Conservation (phyloP, 1,284 basidiomycete genomes). For the Hymenochaete sp. region DNA sequence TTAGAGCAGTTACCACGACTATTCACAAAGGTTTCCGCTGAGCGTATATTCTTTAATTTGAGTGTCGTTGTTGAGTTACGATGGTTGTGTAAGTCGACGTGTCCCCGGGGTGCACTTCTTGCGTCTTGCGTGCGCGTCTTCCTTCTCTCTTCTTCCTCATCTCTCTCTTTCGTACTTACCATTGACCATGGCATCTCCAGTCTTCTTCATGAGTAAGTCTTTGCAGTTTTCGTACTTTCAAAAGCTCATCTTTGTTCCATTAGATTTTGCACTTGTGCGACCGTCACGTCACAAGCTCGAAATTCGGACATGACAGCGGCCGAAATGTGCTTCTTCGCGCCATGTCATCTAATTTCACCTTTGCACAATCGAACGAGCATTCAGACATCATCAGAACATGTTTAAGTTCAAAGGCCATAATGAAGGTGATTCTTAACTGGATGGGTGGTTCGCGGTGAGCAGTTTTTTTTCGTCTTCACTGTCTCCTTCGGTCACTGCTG, state of each 20-base stretch:
- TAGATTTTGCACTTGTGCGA: constrained; percentile 91
- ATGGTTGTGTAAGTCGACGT: no score
- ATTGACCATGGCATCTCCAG: no score
- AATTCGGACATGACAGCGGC: constrained; percentile 96
- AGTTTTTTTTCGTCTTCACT: background rate
- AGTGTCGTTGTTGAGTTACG: no score
- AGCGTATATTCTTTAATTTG: no score
- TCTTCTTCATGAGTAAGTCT: constrained; percentile 38
- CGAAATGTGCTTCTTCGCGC: constrained; percentile 51
- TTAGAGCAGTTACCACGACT: no score
- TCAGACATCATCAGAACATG: constrained; percentile 99
- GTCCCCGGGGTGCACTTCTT: no score
- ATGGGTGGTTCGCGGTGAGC: constrained; percentile 94
- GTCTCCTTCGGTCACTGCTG: background rate
- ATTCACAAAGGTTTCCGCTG: no score
- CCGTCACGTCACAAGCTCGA: constrained; percentile 94
- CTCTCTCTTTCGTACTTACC: no score
- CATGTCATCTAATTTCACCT: no score
- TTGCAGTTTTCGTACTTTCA: background rate
- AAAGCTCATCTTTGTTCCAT: constrained; percentile 2
- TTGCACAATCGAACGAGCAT: constrained; percentile 64
- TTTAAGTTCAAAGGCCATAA: constrained; percentile 95
- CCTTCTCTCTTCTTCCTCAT: no score
- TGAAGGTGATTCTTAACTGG: constrained; percentile 98
- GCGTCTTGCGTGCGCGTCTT: no score